A percentile compares a stretch with the other conserved stretches of the same genome.
These are phyloP conservation scores for Vickermania ingenoplastis DNA, from an alignment of 208 protist species.

Conservation along the genomic window DNA sequence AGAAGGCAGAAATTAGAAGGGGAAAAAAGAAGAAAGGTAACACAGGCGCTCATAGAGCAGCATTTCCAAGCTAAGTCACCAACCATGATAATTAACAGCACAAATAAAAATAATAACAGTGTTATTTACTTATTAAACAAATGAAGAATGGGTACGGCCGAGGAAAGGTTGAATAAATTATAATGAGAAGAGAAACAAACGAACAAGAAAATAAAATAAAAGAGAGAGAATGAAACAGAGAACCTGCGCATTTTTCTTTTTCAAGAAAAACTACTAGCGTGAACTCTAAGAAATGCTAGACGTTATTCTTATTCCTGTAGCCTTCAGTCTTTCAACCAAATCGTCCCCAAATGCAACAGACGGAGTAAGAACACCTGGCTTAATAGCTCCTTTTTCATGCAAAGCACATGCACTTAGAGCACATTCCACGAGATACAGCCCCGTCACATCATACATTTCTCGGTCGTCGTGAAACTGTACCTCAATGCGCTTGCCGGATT, in stretches of 20 bases:
- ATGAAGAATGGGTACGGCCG: too few relatives aligned
- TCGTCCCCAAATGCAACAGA: slow-evolving; percentile 50
- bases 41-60: too few relatives aligned
- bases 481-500: slow-evolving; percentile 26
- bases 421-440: slow-evolving; percentile 45
- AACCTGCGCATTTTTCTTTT: too few relatives aligned
- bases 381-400: slow-evolving; percentile 23
- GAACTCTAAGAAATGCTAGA: neutral
- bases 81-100: too few relatives aligned
- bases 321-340: slow-evolving; percentile 24
- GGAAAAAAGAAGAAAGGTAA: neutral
- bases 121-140: too few relatives aligned
- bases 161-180: too few relatives aligned
- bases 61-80: too few relatives aligned
- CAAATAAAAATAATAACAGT: too few relatives aligned
- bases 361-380: slow-evolving; percentile 59
- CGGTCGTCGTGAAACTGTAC: slow-evolving; percentile 17
- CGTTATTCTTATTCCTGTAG: slow-evolving; percentile 23
- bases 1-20: neutral
- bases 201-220: too few relatives aligned
- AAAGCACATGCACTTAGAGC: slow-evolving; percentile 35
- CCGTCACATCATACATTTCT: slow-evolving; percentile 71
- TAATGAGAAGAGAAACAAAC: too few relatives aligned
- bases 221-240: too few relatives aligned
- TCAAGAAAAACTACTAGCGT: neutral